phyloP scores from a whole-genome alignment of 768 basidiomycete species.

The Lactifluus subvellereus region DNA sequence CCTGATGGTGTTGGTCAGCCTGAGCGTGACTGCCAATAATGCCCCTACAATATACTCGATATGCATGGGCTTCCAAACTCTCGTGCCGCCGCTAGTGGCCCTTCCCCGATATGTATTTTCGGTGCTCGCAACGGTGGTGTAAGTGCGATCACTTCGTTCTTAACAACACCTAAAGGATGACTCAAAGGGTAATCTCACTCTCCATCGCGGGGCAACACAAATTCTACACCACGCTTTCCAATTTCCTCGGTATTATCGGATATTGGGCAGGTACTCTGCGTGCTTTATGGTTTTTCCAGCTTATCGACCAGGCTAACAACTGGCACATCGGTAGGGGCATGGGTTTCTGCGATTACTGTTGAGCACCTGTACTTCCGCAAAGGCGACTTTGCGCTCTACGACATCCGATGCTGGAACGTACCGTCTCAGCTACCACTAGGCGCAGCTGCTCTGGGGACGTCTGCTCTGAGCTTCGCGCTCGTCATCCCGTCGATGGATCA shows the following conservation, averaged over 20 bases:
- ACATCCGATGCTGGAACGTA: slow-evolving; percentile 49
- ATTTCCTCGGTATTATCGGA: slow-evolving; percentile 60
- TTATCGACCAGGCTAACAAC: slow-evolving; percentile 43
- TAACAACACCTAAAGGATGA: not conserved
- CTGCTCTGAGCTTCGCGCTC: slow-evolving; percentile 46
- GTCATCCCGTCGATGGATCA: slow-evolving; percentile 66
- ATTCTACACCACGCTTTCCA: slow-evolving; percentile 58
- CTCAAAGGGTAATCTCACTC: slow-evolving; percentile 53
- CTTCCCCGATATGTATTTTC: slow-evolving; percentile 70
- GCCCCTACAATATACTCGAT: slow-evolving; percentile 81
- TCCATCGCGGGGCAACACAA: slow-evolving; percentile 62
- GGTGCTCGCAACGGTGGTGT: slow-evolving; percentile 62
- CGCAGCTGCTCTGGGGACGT: slow-evolving; percentile 51
- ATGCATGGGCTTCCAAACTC: slow-evolving; percentile 65
- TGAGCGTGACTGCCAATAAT: slow-evolving; percentile 75
- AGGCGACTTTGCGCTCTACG: slow-evolving; percentile 44
- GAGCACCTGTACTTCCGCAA: slow-evolving; percentile 66
- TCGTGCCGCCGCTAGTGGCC: slow-evolving; percentile 49
- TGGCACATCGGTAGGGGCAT: slow-evolving; percentile 39
- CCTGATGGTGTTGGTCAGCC: slow-evolving; percentile 63
- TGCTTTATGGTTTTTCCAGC: not conserved
- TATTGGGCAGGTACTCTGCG: slow-evolving; percentile 33
- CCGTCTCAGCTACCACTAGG: slow-evolving; percentile 53
- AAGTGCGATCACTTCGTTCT: slow-evolving; percentile 26
- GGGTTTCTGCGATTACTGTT: slow-evolving; percentile 50